A percentile compares a stretch with the other conserved stretches of the same genome.
phyloP scores from a whole-genome alignment of 345 rosid species.

The Gossypium bickii region DNA sequence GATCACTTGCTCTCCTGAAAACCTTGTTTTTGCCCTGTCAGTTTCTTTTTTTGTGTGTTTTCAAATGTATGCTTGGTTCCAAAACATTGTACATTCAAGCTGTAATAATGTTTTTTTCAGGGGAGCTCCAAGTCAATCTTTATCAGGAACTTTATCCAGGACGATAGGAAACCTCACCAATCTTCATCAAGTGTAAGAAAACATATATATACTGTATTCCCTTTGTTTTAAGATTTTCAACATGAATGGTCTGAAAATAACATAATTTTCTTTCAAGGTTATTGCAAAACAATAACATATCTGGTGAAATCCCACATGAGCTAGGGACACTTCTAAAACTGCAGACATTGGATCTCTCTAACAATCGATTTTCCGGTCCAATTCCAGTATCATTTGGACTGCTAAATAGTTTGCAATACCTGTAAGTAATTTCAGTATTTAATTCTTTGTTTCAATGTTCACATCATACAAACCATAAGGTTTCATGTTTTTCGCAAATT shows the following conservation, averaged over 20 bases:
- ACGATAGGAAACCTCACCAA: slow-evolving; percentile 80
- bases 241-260: neutral
- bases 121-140: slow-evolving; percentile 90
- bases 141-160: slow-evolving; percentile 76
- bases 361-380: slow-evolving; percentile 60
- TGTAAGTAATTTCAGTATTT: slow-evolving; percentile 43
- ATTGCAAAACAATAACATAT: slow-evolving; percentile 85
- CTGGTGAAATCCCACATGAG: slow-evolving; percentile 74
- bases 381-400: slow-evolving; percentile 57
- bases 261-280: slow-evolving; percentile 38
- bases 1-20: slow-evolving; percentile 80
- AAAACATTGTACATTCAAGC: neutral
- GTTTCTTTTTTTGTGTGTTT: slow-evolving; percentile 21
- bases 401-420: slow-evolving; percentile 52
- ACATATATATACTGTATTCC: neutral
- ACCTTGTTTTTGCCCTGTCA: slow-evolving; percentile 75
- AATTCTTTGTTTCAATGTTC: neutral
- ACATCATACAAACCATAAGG: neutral
- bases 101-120: slow-evolving; percentile 29
- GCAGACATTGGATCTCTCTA: slow-evolving; percentile 83
- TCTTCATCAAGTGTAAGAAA: slow-evolving; percentile 79
- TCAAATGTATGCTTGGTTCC: neutral
- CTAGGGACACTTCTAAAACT: slow-evolving; percentile 61
- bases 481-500: neutral
- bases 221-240: neutral